Percentiles rank a stretch among this genome's conserved stretches.
phyloP scores from a whole-genome alignment of 176 grass and related monocot genomes.

The Aechmea fasciata region DNA sequence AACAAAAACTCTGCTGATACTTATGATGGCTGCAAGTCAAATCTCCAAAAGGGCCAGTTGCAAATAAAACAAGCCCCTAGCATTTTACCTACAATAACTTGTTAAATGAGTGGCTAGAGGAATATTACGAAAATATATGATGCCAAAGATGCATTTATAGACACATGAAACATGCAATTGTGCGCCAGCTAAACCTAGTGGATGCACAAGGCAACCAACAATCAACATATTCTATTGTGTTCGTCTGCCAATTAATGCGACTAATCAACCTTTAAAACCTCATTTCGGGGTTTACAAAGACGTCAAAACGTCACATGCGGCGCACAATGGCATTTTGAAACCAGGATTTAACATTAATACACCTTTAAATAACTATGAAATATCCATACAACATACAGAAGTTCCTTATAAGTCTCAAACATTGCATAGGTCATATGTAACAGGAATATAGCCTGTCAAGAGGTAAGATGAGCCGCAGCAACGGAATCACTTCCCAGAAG shows the following conservation, averaged over 20 bases:
- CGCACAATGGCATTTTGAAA: neutral
- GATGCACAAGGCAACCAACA: too few species aligned
- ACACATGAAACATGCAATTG: too few species aligned
- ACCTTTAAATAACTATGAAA: neutral
- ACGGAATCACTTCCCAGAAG: neutral
- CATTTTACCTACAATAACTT: neutral
- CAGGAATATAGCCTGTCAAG: neutral
- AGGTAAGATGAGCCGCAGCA: neutral
- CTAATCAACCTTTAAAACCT: neutral
- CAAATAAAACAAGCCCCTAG: neutral
- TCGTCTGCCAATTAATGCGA: too few species aligned
- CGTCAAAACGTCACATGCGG: neutral
- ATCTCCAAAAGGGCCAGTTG: neutral
- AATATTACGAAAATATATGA: too few species aligned
- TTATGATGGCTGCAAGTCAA: neutral
- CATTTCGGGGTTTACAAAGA: neutral
- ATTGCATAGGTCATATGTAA: neutral
- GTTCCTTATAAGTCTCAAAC: neutral
- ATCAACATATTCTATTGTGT: too few species aligned
- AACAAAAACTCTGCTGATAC: neutral
- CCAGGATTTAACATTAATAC: neutral
- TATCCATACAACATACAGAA: neutral
- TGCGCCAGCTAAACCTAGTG: too few species aligned
- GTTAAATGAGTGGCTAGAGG: too few species aligned
- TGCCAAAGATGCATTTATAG: too few species aligned